phyloP scores from a whole-genome alignment of 148 eudicot genomes.

The Vaccinium macrocarpon region DNA sequence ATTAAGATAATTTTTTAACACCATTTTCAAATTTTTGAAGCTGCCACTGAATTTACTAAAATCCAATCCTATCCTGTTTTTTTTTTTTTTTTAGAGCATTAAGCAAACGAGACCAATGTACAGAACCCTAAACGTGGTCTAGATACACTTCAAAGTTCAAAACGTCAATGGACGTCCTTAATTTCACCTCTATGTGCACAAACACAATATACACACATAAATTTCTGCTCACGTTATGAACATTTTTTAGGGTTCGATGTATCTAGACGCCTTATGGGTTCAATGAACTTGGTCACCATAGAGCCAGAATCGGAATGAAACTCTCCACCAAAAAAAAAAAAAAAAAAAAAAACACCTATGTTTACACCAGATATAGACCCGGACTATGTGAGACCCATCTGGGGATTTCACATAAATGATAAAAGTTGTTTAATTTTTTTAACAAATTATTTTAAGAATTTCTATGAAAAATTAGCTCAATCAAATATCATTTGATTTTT shows the following conservation, averaged over 20 bases:
- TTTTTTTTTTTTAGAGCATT: too few relatives aligned
- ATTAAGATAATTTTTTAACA: too few relatives aligned
- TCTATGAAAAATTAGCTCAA: background rate
- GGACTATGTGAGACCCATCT: background rate
- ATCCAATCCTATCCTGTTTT: too few relatives aligned
- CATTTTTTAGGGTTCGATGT: background rate
- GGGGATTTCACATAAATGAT: background rate
- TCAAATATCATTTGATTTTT: background rate
- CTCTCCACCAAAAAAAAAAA: too few relatives aligned
- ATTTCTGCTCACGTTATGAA: background rate
- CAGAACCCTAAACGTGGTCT: background rate
- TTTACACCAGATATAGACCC: background rate
- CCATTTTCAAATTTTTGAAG: too few relatives aligned
- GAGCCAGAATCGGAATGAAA: background rate
- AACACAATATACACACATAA: background rate
- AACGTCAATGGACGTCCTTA: background rate
- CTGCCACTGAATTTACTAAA: too few relatives aligned
- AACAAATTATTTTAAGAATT: background rate
- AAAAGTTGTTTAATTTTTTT: too few relatives aligned
- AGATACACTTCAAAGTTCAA: background rate
- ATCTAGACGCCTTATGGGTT: slow-evolving; percentile 25
- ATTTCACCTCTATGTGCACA: background rate
- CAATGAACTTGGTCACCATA: slow-evolving; percentile 30
- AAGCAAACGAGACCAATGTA: background rate
- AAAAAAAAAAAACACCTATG: too few relatives aligned